A percentile compares a stretch with the other conserved stretches of the same genome.
These are phyloP conservation scores for Byssochlamys sp. DNA, from an alignment of 2,329 filamentous ascomycete species.

Conservation along the genomic window DNA sequence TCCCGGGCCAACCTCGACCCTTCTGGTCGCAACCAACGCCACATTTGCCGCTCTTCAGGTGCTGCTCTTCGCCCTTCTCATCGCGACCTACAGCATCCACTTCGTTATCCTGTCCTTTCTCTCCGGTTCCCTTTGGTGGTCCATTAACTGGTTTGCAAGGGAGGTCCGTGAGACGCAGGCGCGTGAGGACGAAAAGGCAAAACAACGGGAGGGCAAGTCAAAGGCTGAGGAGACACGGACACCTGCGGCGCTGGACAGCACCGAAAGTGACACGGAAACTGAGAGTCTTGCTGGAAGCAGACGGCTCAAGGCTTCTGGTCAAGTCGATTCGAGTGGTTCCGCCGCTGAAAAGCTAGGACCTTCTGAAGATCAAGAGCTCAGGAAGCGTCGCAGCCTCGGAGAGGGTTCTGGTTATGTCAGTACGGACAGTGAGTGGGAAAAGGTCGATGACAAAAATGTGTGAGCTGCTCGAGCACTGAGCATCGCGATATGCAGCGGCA, in stretches of 20 bases:
- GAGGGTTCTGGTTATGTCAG: conserved; percentile 52
- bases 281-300: conserved; percentile 19
- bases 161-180: conserved; percentile 50
- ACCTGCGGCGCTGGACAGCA: conserved; percentile 23
- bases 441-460: conserved; percentile 51
- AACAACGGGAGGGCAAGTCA: conserved; percentile 27
- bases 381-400: conserved; percentile 37
- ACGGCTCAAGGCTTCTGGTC: conserved; percentile 5
- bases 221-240: conserved; percentile 14
- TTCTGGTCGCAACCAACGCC: conserved; percentile 80
- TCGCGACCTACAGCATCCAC: conserved; percentile 79
- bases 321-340: conserved; percentile 11
- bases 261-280: conserved; percentile 39
- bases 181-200: conserved; percentile 35
- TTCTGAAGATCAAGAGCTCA: conserved; percentile 26
- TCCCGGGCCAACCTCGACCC: conserved; percentile 75
- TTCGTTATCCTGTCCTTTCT: conserved; percentile 73
- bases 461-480: neutral
- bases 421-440: conserved; percentile 97
- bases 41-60: conserved; percentile 78
- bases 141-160: conserved; percentile 91
- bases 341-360: conserved; percentile 39
- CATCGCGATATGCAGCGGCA: neutral
- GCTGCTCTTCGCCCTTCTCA: conserved; percentile 63
- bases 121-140: conserved; percentile 75